Evolutionary conservation across 768 basidiomycete genomes (phyloP).

Genomic region (Panus rudis): DNA sequence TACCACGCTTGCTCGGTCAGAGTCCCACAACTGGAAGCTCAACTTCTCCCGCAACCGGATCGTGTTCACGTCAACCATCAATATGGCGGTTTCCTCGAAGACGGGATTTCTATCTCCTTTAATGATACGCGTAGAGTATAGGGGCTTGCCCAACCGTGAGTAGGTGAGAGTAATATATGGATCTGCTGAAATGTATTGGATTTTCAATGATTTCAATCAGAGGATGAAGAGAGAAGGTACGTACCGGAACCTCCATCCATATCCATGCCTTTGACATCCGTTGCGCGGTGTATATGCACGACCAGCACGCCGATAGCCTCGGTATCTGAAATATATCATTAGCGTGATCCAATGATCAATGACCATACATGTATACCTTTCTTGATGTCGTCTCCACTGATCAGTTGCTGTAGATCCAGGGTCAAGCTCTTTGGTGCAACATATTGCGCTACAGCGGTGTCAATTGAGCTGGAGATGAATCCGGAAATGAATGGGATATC

Average conservation of each 20-base stretch:
- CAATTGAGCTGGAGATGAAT: constrained; percentile 63
- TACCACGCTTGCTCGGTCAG: constrained; percentile 37
- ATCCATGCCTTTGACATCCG: constrained; percentile 39
- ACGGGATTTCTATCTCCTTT: constrained; percentile 52
- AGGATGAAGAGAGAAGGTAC: not conserved
- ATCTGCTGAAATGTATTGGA: constrained; percentile 16
- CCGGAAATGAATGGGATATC: constrained; percentile 64
- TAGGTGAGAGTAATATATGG: constrained; percentile 62
- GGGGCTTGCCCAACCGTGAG: constrained; percentile 53
- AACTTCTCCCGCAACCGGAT: constrained; percentile 61
- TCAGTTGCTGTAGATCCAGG: constrained; percentile 57
- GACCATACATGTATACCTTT: constrained; percentile 26
- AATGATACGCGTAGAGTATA: constrained; percentile 71
- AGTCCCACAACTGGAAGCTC: constrained; percentile 66
- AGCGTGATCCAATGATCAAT: not conserved
- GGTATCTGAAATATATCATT: constrained; percentile 27
- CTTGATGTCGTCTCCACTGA: constrained; percentile 50
- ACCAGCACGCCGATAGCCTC: constrained; percentile 58
- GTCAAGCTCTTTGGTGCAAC: constrained; percentile 69
- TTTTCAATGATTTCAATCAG: not conserved
- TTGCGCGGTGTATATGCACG: constrained; percentile 57
- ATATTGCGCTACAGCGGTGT: constrained; percentile 52
- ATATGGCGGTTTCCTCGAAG: constrained; percentile 61
- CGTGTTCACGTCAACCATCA: constrained; percentile 59
- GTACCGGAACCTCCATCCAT: constrained; percentile 28